Base-by-base conservation (phyloP, 1,284 basidiomycete genomes). In the Cutaneotrichosporon arboriforme region DNA sequence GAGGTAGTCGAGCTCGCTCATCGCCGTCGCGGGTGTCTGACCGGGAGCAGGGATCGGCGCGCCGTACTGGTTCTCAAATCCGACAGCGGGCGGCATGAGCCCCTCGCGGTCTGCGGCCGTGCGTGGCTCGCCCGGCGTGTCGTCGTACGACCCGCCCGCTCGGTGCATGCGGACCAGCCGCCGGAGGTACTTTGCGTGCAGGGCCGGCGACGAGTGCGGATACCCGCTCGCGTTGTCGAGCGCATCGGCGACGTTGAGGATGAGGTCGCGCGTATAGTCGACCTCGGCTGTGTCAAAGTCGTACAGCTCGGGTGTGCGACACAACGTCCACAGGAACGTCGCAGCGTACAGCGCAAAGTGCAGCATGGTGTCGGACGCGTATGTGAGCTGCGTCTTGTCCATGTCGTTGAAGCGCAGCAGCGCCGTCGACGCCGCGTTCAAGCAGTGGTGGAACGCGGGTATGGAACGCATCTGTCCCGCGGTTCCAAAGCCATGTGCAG, bases 261-360 rank as follows among this genome's bases (percentile, higher is more conserved):
- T 66, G 8, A 68, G 55, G n/a, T 62, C 57, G 22, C 62, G 61
- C 39, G 62, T 67, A 41, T 67, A 63, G n/a, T 65, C 63, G 35
- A 68, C 58, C 47, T 69, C 68, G 43, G 50, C 44, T 17, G 52
- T 21, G 40, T 65, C 59, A 50, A 68, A 62, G 54, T 67, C 52
- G 59, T 66, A 65, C 45, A 63, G 57, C 52, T 66, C 58, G 33
- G 62, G 61, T 7, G 58, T 54, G 14, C 59, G 61, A 34, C 56
- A 60, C 2, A 64, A 53, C 12, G 60, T 61, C 46, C 63, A 68
- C 14, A 70, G 54, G 45, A 70, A 61, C 12, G 65, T 68, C 0
- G 62, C 65, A 4, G 68, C 68, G 51, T 70, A 70, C 22, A 70
- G 59, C 26, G 68, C 61, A 43, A 70, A 70, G 54, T 70, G 68